A percentile compares a stretch with the other conserved stretches of the same genome.
Conservation (phyloP, 805 yeast species). For the Yamadazyma paraphyllophila region DNA sequence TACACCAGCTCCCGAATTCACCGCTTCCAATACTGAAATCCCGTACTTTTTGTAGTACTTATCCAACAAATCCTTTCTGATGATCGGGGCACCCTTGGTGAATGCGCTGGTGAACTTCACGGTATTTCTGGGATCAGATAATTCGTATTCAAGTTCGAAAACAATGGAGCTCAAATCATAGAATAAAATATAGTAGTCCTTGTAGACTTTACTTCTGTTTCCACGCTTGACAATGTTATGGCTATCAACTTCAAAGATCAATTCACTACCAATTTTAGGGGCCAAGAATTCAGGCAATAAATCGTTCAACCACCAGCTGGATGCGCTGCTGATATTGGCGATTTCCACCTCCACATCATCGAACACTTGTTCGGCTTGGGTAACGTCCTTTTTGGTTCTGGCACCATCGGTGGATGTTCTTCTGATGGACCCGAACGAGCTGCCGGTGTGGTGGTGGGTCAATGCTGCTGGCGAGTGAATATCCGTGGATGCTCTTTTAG, state of each 20-base stretch:
- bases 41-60: slow-evolving; percentile 46
- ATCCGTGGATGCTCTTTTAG: slow-evolving; percentile 9
- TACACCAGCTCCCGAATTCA: neutral
- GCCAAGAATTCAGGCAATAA: slow-evolving; percentile 56
- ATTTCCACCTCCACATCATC: slow-evolving; percentile 29
- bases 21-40: slow-evolving; percentile 17
- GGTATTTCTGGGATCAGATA: slow-evolving; percentile 51
- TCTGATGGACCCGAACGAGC: slow-evolving; percentile 8
- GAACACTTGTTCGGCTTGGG: slow-evolving; percentile 28
- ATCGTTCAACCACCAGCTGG: slow-evolving; percentile 65
- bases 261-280: slow-evolving; percentile 42
- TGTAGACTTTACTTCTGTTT: slow-evolving; percentile 44
- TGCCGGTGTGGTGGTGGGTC: slow-evolving; percentile 7
- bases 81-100: slow-evolving; percentile 41
- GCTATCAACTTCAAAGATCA: slow-evolving; percentile 66
- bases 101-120: slow-evolving; percentile 32
- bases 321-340: slow-evolving; percentile 20
- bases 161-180: slow-evolving; percentile 69
- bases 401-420: slow-evolving; percentile 16
- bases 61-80: slow-evolving; percentile 48
- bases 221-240: slow-evolving; percentile 55
- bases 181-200: slow-evolving; percentile 71
- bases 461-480: slow-evolving; percentile 1
- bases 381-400: slow-evolving; percentile 16
- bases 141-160: slow-evolving; percentile 57